Base-by-base conservation (phyloP, 208 protist genomes). In the Leishmania major region DNA sequence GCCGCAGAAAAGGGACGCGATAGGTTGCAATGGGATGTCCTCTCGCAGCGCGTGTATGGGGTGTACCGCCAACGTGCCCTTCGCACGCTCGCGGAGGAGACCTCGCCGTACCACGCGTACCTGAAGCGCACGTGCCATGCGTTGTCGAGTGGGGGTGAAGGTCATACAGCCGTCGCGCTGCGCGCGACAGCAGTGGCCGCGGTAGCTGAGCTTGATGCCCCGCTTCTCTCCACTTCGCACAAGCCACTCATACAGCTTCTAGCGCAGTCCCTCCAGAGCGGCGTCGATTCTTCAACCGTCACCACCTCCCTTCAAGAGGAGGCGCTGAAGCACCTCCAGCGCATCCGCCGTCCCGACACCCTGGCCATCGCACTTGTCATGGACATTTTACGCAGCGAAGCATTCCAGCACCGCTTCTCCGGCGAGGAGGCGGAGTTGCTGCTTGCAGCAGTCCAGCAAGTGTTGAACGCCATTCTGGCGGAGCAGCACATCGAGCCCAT, bases 331-430 rank as follows among this genome's bases (percentile, higher is more conserved):
- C 78, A 91, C 40, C 80, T 91, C 11, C 51, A 67, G 55, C 60
- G 47, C 37, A 67, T 91, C 7, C 85, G 90, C 13, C 84, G 62
- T 17, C 86, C 88, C 3, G 90, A 93, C 76, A 83, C 88, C 47
- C 40, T 93, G 43, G 45, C 83, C 45, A 71, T 93, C n/a, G 78
- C 84, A 3, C 82, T 93, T n/a, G 71, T 71, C 10, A 79, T 87
- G 57, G 90, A 91, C 59, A 72, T 90, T 31, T 17, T 91, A 15
- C 64, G 47, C 22, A 47, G n/a, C 11, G 45, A 74, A 37, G 66
- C 57, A 7, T 15, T 57, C 2, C 70, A 25, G 31, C 45, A 6
- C 40, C 40, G 51, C 51, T 31, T 81, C 47, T 64, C 80, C 3
- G 78, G 78, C 17, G 66, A 47, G 1, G 77, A 79, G 35, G 79